Evolutionary conservation across 257 asterid species (phyloP).

Genomic region (Nicotiana attenuata): DNA sequence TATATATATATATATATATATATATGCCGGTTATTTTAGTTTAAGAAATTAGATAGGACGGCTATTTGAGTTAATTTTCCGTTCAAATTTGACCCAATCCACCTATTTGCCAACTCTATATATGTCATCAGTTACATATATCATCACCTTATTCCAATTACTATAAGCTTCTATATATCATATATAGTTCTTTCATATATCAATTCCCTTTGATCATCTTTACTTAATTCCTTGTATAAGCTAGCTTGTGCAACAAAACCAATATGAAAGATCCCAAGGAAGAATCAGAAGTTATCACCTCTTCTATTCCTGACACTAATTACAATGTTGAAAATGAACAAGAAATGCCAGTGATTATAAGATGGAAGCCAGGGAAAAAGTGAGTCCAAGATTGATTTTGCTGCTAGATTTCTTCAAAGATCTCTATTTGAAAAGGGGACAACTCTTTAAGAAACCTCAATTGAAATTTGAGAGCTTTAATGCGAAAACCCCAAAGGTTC

Average conservation of each 20-base stretch:
- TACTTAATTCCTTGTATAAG: not conserved
- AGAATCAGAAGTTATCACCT: not conserved
- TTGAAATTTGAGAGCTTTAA: not conserved
- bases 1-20: too few relatives aligned
- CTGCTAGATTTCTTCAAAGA: conserved; percentile 2
- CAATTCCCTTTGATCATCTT: not conserved
- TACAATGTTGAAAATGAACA: not conserved
- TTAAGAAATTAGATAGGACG: too few relatives aligned
- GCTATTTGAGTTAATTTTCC: too few relatives aligned
- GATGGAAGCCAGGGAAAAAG: conserved; percentile 7
- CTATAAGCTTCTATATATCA: not conserved
- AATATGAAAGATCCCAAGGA: not conserved
- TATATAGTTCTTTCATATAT: not conserved
- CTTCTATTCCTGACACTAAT: not conserved
- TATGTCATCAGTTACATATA: not conserved
- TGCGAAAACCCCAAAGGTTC: too few relatives aligned
- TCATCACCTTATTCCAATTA: not conserved
- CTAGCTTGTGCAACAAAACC: not conserved
- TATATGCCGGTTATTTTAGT: too few relatives aligned
- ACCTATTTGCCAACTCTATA: not conserved
- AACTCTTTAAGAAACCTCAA: conserved; percentile 1
- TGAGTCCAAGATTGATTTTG: conserved; percentile 6
- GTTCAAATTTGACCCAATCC: not conserved
- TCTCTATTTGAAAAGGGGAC: not conserved
- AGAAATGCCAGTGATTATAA: not conserved